A percentile compares a stretch with the other conserved stretches of the same genome.
phyloP scores from a whole-genome alignment of 805 yeast species.

The Kurtzmaniella fragi region DNA sequence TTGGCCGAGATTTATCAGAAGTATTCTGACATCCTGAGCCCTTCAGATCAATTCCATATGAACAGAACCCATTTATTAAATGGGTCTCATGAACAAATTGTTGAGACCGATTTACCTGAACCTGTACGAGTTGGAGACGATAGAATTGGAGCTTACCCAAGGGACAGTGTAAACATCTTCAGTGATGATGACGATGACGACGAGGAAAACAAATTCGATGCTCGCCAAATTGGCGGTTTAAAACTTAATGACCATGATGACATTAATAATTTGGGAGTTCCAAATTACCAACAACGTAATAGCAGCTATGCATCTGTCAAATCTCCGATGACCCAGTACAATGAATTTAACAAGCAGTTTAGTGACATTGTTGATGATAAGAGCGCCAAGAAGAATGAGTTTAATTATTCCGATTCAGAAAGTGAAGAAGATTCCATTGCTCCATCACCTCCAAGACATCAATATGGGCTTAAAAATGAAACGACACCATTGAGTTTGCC shows the following conservation, averaged over 20 bases:
- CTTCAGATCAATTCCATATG: slow-evolving; percentile 34
- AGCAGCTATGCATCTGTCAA: slow-evolving; percentile 34
- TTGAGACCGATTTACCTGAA: slow-evolving; percentile 30
- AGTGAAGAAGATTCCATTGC: slow-evolving; percentile 2
- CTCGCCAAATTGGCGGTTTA: slow-evolving; percentile 15
- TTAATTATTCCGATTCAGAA: slow-evolving; percentile 6
- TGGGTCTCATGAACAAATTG: slow-evolving; percentile 30
- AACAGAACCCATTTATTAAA: slow-evolving; percentile 32
- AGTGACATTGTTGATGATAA: slow-evolving; percentile 16
- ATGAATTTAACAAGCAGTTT: slow-evolving; percentile 37
- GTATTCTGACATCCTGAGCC: slow-evolving; percentile 33
- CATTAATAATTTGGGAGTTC: slow-evolving; percentile 16
- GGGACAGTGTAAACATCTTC: slow-evolving; percentile 31
- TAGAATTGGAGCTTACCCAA: slow-evolving; percentile 25
- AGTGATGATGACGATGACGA: slow-evolving; percentile 26
- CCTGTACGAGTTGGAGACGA: slow-evolving; percentile 23
- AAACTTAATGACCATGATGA: background rate
- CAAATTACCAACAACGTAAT: slow-evolving; percentile 23
- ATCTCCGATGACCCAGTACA: slow-evolving; percentile 39
- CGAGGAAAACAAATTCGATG: slow-evolving; percentile 18
- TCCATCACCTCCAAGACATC: slow-evolving; percentile 19
- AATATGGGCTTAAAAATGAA: background rate
- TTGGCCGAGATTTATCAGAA: slow-evolving; percentile 40
- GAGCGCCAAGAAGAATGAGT: slow-evolving; percentile 1
- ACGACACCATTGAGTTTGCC: slow-evolving; percentile 4